Base-by-base conservation (phyloP, 176 grass and related monocot species). In the Elaeis guineensis region DNA sequence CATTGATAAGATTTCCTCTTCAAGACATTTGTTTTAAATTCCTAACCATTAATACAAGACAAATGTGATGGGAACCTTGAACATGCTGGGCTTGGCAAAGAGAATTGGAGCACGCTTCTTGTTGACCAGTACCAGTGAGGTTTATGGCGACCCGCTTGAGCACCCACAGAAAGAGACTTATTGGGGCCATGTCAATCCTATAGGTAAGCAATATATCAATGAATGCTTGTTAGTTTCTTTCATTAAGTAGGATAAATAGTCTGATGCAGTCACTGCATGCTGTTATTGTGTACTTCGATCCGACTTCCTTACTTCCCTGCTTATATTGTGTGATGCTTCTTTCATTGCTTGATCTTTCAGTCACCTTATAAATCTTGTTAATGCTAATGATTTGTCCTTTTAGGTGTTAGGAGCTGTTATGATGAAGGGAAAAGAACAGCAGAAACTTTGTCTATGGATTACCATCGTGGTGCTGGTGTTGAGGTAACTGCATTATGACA, bases 61-160 rank as follows among this genome's bases (percentile, higher is more conserved):
- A 71, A 98, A 98, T 81, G 93, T 98, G 50, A 89, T 98, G 93
- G 87, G 93, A 61, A 98, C 84, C 2, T 75, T 98, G 71, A 98
- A 98, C 69, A 98, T 98, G 93, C 65, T 98, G 52, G 93, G 93
- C 20, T 66, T 98, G 73, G 93, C 88, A 6, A 98, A 98, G 79
- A 98, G 93, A 59, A 83, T 98, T 2, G 84, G 87, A 11, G 93
- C 84, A 48, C 49, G 84, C 51, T 98, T 98, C 64, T 79, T 98
- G 71, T 61, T 92, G 59, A 98, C 93, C 17, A 97, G 93, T 81
- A 89, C 84, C 54, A 89, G 93, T 22, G 87, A 97, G 67, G 93
- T 97, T 49, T 98, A 86, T 54, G 87, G 87, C 48, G 93, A 98
- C 62, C 93, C 87, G 53, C 79, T 98, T 65, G 81, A 98, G 74